Evolutionary conservation across 345 rosid species (phyloP).

Genomic region (Durio zibethinus): DNA sequence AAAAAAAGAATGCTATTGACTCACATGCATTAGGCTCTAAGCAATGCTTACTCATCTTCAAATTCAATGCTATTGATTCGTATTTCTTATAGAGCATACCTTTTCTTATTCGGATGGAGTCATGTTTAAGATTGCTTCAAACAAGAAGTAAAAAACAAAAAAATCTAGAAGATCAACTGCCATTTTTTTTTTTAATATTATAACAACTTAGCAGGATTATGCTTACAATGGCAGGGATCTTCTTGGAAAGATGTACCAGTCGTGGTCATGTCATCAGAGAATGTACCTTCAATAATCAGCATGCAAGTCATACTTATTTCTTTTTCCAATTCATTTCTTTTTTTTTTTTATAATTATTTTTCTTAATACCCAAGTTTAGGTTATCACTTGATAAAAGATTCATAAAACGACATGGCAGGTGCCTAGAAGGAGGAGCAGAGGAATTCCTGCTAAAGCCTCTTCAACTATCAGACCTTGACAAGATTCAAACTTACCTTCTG

Average conservation of each 20-base stretch:
- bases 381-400: not conserved
- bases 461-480: conserved; percentile 45
- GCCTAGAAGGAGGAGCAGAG: conserved; percentile 62
- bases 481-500: conserved; percentile 42
- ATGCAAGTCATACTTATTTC: conserved; percentile 23
- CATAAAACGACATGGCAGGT: conserved; percentile 25
- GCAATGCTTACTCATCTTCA: too few relatives aligned
- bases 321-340: not conserved
- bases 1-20: not conserved
- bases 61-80: too few relatives aligned
- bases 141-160: not conserved
- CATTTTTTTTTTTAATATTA: not conserved
- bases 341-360: not conserved
- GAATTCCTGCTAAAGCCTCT: conserved; percentile 57
- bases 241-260: conserved; percentile 72
- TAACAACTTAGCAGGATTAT: not conserved
- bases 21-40: not conserved
- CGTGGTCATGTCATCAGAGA: conserved; percentile 87
- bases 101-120: not conserved
- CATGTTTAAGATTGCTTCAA: not conserved
- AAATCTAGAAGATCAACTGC: not conserved
- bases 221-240: conserved; percentile 42
- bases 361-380: not conserved
- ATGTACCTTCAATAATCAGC: conserved; percentile 66
- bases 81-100: too few relatives aligned